phyloP scores from a whole-genome alignment of 495 filamentous ascomycete genomes.

The Daldinia decipiens region DNA sequence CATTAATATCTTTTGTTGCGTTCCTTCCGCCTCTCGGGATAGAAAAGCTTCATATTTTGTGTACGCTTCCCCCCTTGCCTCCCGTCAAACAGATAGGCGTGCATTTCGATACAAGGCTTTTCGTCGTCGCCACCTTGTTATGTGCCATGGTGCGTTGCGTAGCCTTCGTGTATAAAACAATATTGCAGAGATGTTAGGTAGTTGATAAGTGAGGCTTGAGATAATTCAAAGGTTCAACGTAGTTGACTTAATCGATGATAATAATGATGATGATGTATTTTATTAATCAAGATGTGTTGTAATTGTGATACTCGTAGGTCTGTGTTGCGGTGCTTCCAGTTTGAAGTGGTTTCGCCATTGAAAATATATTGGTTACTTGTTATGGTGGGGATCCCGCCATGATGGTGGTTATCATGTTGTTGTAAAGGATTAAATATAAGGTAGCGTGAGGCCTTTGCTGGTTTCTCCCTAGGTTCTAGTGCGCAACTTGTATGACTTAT shows the following conservation, averaged over 20 bases:
- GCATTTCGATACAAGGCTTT: slow-evolving; percentile 6
- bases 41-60: slow-evolving; percentile 14
- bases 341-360: neutral
- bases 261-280: too few species aligned
- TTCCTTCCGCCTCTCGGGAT: slow-evolving; percentile 5
- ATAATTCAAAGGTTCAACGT: neutral
- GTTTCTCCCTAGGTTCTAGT: too few species aligned
- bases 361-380: too few species aligned
- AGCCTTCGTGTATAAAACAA: slow-evolving; percentile 9
- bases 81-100: neutral
- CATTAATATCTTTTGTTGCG: slow-evolving; percentile 4
- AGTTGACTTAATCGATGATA: slow-evolving; percentile 1
- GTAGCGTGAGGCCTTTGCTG: too few species aligned
- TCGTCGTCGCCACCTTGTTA: neutral
- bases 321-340: neutral
- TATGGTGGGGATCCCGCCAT: too few species aligned
- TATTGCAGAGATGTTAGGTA: neutral
- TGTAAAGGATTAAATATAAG: too few species aligned
- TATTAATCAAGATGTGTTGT: neutral
- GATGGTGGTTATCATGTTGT: too few species aligned
- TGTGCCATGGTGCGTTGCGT: neutral
- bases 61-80: neutral
- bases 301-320: neutral
- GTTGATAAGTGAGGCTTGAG: neutral
- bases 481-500: too few species aligned